Conservation (phyloP, 192 early-diverging fungal species). For the Coemansia sp. region DNA sequence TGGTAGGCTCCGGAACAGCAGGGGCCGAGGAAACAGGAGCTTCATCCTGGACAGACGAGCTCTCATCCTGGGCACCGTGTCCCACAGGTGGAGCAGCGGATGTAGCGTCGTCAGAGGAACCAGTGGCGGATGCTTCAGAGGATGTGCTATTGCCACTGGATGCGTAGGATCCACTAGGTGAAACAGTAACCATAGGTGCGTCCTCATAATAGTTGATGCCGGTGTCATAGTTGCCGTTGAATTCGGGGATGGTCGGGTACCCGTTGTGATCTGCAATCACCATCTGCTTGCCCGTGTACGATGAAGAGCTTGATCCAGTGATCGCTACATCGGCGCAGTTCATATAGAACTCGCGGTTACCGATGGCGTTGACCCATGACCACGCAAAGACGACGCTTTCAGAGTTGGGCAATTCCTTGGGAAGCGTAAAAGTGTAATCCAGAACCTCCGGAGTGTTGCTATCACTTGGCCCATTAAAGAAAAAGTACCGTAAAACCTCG, state of each 20-base stretch:
- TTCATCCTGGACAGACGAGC: neutral
- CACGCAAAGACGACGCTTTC: slow-evolving; percentile 57
- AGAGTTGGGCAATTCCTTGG: slow-evolving; percentile 47
- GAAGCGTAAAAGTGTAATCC: slow-evolving; percentile 55
- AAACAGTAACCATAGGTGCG: slow-evolving; percentile 29
- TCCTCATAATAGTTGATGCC: slow-evolving; percentile 30
- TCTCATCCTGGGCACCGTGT: neutral
- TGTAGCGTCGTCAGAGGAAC: neutral
- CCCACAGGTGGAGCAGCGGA: neutral
- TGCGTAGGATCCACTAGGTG: neutral
- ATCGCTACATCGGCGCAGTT: slow-evolving; percentile 71
- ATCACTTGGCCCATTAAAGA: slow-evolving; percentile 18
- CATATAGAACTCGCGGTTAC: slow-evolving; percentile 73
- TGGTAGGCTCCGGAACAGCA: neutral
- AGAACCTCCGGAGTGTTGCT: slow-evolving; percentile 15
- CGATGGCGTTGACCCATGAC: slow-evolving; percentile 72
- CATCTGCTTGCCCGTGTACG: slow-evolving; percentile 55
- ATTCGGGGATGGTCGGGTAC: slow-evolving; percentile 59
- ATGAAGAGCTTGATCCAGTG: slow-evolving; percentile 29
- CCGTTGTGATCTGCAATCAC: slow-evolving; percentile 58
- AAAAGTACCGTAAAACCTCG: slow-evolving; percentile 51
- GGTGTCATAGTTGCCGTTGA: slow-evolving; percentile 36
- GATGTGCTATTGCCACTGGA: slow-evolving; percentile 14
- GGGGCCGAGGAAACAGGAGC: neutral
- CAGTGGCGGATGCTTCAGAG: too few species aligned